phyloP scores from a whole-genome alignment of 2,329 filamentous ascomycete genomes.

The Arthrobotrys entomopaga region DNA sequence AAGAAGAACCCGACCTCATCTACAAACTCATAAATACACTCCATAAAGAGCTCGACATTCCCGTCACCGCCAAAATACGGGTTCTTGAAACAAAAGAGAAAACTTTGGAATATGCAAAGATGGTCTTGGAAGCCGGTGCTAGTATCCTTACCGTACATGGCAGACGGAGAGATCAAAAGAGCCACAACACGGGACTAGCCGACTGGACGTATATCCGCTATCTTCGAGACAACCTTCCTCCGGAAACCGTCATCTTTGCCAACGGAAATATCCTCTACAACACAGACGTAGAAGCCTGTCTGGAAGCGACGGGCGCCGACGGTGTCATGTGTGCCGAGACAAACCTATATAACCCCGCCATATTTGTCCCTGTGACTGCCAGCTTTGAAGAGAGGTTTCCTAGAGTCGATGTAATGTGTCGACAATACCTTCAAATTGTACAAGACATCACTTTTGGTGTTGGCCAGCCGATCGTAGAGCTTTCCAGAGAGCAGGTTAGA shows the following conservation, averaged over 20 bases:
- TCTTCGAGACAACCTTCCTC: constrained; percentile 81
- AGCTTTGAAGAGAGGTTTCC: constrained; percentile 83
- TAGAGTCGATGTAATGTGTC: constrained; percentile 84
- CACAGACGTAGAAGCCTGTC: constrained; percentile 78
- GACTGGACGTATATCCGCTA: constrained; percentile 90
- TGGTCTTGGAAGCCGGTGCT: constrained; percentile 85
- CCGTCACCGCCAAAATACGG: constrained; percentile 93
- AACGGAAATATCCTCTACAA: constrained; percentile 92
- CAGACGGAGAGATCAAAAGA: constrained; percentile 88
- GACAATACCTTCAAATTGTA: constrained; percentile 90
- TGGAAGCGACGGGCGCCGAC: constrained; percentile 86
- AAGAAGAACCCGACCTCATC: constrained; percentile 89
- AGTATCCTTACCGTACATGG: constrained; percentile 95
- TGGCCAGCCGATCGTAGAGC: constrained; percentile 25
- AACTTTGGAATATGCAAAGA: constrained; percentile 87
- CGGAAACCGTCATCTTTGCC: constrained; percentile 91
- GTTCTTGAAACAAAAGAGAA: constrained; percentile 86
- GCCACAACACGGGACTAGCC: constrained; percentile 90
- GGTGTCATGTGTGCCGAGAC: constrained; percentile 96
- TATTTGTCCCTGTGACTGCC: constrained; percentile 78
- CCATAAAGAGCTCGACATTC: constrained; percentile 79
- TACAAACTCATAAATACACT: constrained; percentile 84
- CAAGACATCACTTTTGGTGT: constrained; percentile 59
- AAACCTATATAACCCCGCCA: constrained; percentile 87
- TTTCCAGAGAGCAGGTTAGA: constrained; percentile 60